These are phyloP conservation scores for Castanea mollissima DNA, from an alignment of 306 rosid species.

Conservation along the genomic window DNA sequence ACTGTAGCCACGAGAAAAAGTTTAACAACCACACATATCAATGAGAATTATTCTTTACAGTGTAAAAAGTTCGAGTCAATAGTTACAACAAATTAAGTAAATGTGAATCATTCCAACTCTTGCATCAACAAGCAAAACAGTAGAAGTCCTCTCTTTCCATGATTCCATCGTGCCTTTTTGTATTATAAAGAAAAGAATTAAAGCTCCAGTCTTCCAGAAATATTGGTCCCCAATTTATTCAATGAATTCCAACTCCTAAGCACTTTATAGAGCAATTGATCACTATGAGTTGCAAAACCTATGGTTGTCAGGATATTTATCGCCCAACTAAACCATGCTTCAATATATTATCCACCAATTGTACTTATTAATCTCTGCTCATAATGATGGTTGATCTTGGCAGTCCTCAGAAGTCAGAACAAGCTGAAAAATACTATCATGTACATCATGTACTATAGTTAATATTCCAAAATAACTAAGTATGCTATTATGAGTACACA, in stretches of 20 bases:
- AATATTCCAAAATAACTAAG: constrained; percentile 37
- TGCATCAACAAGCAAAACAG: background rate
- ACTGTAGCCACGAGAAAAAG: too few species aligned
- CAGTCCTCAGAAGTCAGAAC: background rate
- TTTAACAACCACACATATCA: too few species aligned
- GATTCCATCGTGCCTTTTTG: background rate
- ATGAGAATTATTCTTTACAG: too few species aligned
- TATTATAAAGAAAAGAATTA: background rate
- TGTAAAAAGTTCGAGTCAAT: too few species aligned
- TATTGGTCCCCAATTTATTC: background rate
- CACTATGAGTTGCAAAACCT: constrained; percentile 18
- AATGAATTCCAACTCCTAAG: constrained; percentile 1
- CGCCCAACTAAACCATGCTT: background rate
- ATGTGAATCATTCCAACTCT: constrained; percentile 1
- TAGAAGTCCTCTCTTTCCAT: background rate
- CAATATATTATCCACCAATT: background rate
- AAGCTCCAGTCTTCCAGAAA: background rate
- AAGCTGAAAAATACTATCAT: background rate
- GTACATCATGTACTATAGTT: background rate
- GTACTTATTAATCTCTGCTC: background rate
- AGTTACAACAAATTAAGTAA: background rate
- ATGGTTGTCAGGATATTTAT: background rate
- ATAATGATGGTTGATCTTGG: background rate
- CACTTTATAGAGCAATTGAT: background rate
- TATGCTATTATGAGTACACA: constrained; percentile 53